These are phyloP conservation scores for Guadua angustifolia DNA, from an alignment of 176 grass and related monocot genomes.

Conservation along the genomic window DNA sequence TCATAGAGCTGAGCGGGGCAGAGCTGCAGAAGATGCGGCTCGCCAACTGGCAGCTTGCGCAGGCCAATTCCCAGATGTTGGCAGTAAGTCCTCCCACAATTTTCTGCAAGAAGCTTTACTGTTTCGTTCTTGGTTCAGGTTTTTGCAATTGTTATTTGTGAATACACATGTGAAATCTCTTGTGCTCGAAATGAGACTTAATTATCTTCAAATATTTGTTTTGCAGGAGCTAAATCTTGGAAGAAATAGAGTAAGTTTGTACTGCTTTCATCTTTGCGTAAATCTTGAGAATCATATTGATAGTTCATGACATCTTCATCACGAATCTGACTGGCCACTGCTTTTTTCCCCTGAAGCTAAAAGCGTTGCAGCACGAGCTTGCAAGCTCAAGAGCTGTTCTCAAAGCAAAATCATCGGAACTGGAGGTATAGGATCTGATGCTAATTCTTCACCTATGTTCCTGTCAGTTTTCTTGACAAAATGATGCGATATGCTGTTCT, in stretches of 20 bases:
- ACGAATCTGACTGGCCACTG: conserved; percentile 7
- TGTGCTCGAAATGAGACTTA: neutral
- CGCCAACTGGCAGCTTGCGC: conserved; percentile 60
- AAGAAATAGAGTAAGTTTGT: conserved; percentile 51
- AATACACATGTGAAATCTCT: neutral
- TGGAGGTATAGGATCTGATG: conserved; percentile 44
- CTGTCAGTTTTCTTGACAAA: neutral
- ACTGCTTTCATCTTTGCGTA: neutral
- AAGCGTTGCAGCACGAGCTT: conserved; percentile 60
- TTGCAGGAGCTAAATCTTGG: conserved; percentile 60
- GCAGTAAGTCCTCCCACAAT: conserved; percentile 33
- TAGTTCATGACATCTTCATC: neutral
- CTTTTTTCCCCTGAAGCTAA: conserved; percentile 46
- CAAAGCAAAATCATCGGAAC: conserved; percentile 51
- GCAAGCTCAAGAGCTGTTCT: conserved; percentile 50
- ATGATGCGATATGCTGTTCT: neutral
- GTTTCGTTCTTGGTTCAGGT: neutral
- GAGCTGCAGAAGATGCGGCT: conserved; percentile 59
- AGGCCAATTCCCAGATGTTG: conserved; percentile 49
- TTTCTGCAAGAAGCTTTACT: neutral
- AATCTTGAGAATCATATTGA: neutral
- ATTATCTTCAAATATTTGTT: conserved; percentile 1
- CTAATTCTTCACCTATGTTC: neutral
- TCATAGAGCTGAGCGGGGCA: conserved; percentile 37
- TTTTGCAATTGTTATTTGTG: neutral